Percentiles rank a stretch among this genome's conserved stretches.
These are phyloP conservation scores for Colletotrichum sp. DNA, from an alignment of 2,329 filamentous ascomycete species.

Conservation along the genomic window DNA sequence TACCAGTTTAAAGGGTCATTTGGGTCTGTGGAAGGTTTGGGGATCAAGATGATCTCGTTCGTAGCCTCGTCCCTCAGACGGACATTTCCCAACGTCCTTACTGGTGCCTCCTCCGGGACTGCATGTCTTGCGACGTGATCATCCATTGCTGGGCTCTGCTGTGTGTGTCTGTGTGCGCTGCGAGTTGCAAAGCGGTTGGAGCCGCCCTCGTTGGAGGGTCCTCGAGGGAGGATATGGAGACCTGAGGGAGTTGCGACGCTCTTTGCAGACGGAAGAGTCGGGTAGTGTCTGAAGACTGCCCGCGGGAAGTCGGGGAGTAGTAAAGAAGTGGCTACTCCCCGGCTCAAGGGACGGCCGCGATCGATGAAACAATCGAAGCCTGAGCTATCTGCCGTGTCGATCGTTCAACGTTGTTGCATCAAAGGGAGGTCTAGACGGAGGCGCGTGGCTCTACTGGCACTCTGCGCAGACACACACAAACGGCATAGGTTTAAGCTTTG, in stretches of 20 bases:
- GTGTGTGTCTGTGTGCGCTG: not conserved
- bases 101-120: not conserved
- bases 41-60: slow-evolving; percentile 54
- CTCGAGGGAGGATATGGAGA: not conserved
- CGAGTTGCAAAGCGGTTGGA: not conserved
- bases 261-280: not conserved
- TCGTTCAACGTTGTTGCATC: slow-evolving; percentile 8
- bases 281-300: not conserved
- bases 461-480: not conserved
- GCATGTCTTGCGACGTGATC: not conserved
- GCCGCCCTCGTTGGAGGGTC: not conserved
- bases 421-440: not conserved
- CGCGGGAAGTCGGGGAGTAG: not conserved
- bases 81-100: slow-evolving; percentile 43
- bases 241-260: not conserved
- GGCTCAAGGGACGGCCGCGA: not conserved
- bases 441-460: not conserved
- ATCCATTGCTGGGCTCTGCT: not conserved
- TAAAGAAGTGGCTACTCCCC: not conserved
- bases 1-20: slow-evolving; percentile 59
- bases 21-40: slow-evolving; percentile 50
- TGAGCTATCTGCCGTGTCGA: slow-evolving; percentile 5
- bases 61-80: slow-evolving; percentile 45
- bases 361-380: slow-evolving; percentile 1
- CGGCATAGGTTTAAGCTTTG: slow-evolving; percentile 5